phyloP scores from a whole-genome alignment of 164 flowering plant species.

The Sextonia rubra region DNA sequence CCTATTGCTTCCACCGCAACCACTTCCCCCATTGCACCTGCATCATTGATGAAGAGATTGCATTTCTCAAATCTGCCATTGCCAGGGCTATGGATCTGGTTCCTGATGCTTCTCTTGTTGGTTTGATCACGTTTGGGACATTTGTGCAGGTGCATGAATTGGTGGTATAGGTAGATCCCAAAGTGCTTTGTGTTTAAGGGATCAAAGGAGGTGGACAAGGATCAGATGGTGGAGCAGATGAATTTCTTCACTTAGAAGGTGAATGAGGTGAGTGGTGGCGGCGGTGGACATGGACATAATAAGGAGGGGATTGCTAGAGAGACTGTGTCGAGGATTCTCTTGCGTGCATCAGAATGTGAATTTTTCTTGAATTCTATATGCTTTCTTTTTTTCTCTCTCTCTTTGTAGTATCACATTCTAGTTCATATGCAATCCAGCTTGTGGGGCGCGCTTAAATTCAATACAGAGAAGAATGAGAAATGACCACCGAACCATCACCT shows the following conservation, averaged over 20 bases:
- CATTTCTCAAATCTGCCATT: constrained; percentile 60
- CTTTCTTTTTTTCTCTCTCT: background rate
- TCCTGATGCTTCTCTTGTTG: constrained; percentile 77
- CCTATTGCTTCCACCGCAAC: constrained; percentile 79
- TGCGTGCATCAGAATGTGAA: constrained; percentile 90
- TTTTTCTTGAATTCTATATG: constrained; percentile 72
- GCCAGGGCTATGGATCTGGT: constrained; percentile 67
- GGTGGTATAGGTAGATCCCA: constrained; percentile 63
- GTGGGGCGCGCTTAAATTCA: no score
- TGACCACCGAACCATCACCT: no score
- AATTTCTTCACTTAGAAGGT: constrained; percentile 64
- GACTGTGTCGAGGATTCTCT: constrained; percentile 65
- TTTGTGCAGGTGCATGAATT: constrained; percentile 84
- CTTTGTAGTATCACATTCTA: background rate
- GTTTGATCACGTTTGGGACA: constrained; percentile 83
- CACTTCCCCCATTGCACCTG: constrained; percentile 90
- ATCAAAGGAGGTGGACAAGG: constrained; percentile 68
- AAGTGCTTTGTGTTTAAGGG: constrained; percentile 83
- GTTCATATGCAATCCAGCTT: no score
- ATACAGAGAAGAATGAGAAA: no score
- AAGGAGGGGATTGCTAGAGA: no score
- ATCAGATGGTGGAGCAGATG: constrained; percentile 82
- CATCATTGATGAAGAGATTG: constrained; percentile 83
- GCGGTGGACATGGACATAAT: constrained; percentile 84
- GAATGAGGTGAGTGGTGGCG: constrained; percentile 51